These are phyloP conservation scores for Gastrolobium villosum DNA, from an alignment of 306 rosid species.

Conservation along the genomic window DNA sequence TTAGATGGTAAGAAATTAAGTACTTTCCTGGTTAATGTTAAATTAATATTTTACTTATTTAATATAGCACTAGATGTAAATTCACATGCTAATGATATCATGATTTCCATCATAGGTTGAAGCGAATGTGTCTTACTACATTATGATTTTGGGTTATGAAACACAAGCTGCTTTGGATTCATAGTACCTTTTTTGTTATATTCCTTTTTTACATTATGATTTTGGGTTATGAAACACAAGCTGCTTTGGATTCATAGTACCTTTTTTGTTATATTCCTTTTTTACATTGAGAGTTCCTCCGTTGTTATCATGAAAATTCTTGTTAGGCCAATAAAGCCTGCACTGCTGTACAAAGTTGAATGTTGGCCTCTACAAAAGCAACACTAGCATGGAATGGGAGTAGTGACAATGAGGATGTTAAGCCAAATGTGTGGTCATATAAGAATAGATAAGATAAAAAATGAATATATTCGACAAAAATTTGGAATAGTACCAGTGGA, in stretches of 20 bases:
- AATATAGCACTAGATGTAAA: constrained; percentile 9
- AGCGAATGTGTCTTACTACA: neutral
- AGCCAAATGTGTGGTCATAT: too few species aligned
- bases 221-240: neutral
- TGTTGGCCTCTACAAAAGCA: too few species aligned
- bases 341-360: too few species aligned
- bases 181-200: neutral
- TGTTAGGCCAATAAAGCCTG: too few species aligned
- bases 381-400: too few species aligned
- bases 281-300: neutral
- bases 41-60: constrained; percentile 31
- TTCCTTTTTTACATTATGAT: neutral
- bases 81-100: neutral
- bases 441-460: too few species aligned
- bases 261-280: neutral
- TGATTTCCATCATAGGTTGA: neutral
- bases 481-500: too few species aligned
- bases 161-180: neutral
- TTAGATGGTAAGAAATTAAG: constrained; percentile 84
- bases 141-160: neutral
- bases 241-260: neutral
- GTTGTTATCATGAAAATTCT: neutral
- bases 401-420: too few species aligned
- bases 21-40: constrained; percentile 3
- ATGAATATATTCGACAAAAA: too few species aligned